These are phyloP conservation scores for Ceratocystis diversiconidia DNA, from an alignment of 2,329 filamentous ascomycete species.

Conservation along the genomic window DNA sequence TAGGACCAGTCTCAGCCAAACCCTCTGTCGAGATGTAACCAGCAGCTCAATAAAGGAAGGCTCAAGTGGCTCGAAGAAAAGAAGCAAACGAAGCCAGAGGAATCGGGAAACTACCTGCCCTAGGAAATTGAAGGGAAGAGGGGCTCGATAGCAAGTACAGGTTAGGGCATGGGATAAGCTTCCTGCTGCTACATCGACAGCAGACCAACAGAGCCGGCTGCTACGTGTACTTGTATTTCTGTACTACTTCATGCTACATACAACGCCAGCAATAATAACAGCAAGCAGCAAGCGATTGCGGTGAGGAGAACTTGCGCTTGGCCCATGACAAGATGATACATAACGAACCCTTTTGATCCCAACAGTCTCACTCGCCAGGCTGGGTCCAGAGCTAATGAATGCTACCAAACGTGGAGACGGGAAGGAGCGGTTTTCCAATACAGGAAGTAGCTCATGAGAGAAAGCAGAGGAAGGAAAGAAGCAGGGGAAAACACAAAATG, in stretches of 20 bases:
- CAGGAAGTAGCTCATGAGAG: not conserved
- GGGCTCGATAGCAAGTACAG: not conserved
- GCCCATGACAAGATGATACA: not conserved
- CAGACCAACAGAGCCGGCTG: not conserved
- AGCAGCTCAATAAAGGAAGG: not conserved
- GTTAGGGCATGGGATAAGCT: not conserved
- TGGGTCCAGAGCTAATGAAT: not conserved
- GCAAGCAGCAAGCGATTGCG: not conserved
- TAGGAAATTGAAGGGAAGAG: not conserved
- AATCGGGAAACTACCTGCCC: not conserved
- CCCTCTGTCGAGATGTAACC: not conserved
- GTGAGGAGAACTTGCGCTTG: not conserved
- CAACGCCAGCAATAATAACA: not conserved
- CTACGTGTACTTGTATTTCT: not conserved
- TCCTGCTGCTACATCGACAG: not conserved
- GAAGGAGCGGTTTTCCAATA: not conserved
- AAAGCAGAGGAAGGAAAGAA: not conserved
- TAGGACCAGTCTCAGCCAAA: not conserved
- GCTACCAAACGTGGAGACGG: not conserved
- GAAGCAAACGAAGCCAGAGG: not conserved
- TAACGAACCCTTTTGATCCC: not conserved
- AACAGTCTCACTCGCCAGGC: not conserved
- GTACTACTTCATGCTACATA: not conserved
- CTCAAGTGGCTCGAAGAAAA: not conserved
- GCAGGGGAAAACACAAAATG: not conserved